A percentile compares a stretch with the other conserved stretches of the same genome.
Conservation (phyloP, 129 eudicot genomes). For the Arctium minus region DNA sequence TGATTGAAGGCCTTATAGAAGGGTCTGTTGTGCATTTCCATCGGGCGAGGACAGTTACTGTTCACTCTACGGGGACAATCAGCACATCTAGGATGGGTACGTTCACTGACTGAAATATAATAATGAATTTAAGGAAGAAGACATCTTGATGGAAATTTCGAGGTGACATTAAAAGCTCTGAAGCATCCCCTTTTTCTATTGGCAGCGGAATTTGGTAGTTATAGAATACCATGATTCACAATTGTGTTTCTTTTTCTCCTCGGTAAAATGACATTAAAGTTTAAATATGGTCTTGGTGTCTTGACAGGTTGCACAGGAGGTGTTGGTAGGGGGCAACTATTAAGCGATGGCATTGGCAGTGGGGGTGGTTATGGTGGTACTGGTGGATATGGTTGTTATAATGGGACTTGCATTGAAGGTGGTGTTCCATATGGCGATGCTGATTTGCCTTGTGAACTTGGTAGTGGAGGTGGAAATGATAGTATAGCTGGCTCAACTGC, state of each 20-base stretch:
- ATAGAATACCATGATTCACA: background rate
- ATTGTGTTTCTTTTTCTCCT: background rate
- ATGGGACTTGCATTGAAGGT: constrained; percentile 62
- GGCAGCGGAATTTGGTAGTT: background rate
- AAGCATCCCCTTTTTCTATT: background rate
- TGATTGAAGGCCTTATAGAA: constrained; percentile 76
- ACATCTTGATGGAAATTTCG: background rate
- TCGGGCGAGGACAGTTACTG: constrained; percentile 70
- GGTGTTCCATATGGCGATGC: constrained; percentile 77
- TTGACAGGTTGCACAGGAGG: constrained; percentile 82
- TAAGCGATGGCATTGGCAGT: constrained; percentile 66
- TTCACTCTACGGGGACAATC: constrained; percentile 63
- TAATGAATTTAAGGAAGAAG: background rate
- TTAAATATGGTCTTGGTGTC: constrained; percentile 1
- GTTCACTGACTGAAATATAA: background rate
- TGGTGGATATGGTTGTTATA: constrained; percentile 78
- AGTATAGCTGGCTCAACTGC: constrained; percentile 60
- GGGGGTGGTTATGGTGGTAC: constrained; percentile 97
- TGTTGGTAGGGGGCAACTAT: constrained; percentile 61
- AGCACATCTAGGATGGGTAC: constrained; percentile 90
- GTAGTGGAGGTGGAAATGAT: constrained; percentile 95
- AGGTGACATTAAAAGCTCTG: background rate
- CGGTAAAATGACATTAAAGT: background rate
- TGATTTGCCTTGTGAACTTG: constrained; percentile 82
- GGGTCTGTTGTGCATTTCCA: constrained; percentile 97